Conservation (phyloP, 768 basidiomycete species). For the Amanita muscaria region DNA sequence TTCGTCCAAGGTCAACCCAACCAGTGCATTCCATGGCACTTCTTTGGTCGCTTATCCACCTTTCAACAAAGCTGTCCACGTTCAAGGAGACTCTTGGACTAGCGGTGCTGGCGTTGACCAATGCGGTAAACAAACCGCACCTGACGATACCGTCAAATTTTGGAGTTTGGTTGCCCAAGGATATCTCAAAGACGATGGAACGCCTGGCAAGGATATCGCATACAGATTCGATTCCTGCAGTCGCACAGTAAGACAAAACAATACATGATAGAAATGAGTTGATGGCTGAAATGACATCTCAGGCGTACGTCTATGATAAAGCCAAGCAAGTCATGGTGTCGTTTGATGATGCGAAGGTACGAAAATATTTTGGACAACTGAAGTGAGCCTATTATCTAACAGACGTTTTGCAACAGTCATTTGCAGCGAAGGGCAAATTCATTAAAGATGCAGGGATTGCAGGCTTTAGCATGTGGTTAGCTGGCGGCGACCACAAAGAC, state of each 20-base stretch:
- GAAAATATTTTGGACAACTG: conserved; percentile 4
- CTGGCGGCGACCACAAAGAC: conserved; percentile 52
- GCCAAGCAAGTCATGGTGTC: conserved; percentile 38
- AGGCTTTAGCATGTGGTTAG: conserved; percentile 70
- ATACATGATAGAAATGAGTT: background rate
- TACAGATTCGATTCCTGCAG: conserved; percentile 58
- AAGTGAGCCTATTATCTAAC: background rate
- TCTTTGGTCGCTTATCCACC: conserved; percentile 39
- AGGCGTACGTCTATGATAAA: conserved; percentile 40
- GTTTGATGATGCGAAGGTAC: conserved; percentile 36
- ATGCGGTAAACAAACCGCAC: conserved; percentile 43
- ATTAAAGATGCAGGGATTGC: conserved; percentile 41
- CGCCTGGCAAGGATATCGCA: conserved; percentile 37
- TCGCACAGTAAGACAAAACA: conserved; percentile 47
- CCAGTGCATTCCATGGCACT: conserved; percentile 34
- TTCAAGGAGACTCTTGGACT: conserved; percentile 59
- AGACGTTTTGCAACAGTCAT: conserved; percentile 21
- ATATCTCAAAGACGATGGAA: conserved; percentile 43
- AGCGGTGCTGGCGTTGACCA: conserved; percentile 39
- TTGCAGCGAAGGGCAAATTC: conserved; percentile 47
- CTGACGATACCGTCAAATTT: conserved; percentile 53
- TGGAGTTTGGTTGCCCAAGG: conserved; percentile 55
- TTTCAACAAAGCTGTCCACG: conserved; percentile 42
- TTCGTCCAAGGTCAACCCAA: conserved; percentile 48
- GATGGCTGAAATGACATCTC: background rate